Evolutionary conservation across 768 basidiomycete species (phyloP).

Genomic region (Auriscalpium orientale): DNA sequence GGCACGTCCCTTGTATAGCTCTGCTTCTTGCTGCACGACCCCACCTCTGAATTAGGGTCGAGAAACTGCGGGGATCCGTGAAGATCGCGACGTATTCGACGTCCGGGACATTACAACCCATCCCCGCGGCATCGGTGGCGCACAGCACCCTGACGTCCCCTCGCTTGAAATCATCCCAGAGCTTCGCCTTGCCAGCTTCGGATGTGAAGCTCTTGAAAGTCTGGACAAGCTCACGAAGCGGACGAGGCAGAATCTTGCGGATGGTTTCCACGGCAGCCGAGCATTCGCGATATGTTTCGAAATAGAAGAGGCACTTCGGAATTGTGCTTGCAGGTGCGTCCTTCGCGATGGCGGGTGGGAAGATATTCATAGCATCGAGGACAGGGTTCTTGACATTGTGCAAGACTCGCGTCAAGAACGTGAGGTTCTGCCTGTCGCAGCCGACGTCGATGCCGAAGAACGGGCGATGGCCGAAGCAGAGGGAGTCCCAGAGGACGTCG

Average conservation of each 20-base stretch:
- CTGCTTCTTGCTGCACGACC: background rate
- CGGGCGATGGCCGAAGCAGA: background rate
- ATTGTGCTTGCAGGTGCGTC: background rate
- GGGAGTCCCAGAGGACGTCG: background rate
- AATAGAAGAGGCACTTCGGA: background rate
- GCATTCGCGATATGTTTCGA: background rate
- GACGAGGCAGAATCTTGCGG: background rate
- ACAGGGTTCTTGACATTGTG: background rate
- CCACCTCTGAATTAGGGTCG: background rate
- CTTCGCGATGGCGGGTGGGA: background rate
- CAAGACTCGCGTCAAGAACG: background rate
- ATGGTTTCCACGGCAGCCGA: background rate
- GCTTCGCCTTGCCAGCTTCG: conserved; percentile 12
- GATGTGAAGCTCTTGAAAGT: conserved; percentile 6
- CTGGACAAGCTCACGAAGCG: background rate
- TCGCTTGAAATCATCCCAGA: conserved; percentile 14
- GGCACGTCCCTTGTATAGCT: background rate
- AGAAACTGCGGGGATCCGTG: background rate
- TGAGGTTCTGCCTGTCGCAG: background rate
- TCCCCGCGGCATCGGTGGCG: conserved; percentile 26
- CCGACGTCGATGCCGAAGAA: background rate
- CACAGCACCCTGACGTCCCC: conserved; percentile 20
- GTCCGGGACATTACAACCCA: conserved; percentile 25
- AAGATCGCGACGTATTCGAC: conserved; percentile 16
- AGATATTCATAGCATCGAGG: background rate